Evolutionary conservation across 2,329 filamentous ascomycete species (phyloP).

Genomic region (Chrysoporthe deuterocubensis): DNA sequence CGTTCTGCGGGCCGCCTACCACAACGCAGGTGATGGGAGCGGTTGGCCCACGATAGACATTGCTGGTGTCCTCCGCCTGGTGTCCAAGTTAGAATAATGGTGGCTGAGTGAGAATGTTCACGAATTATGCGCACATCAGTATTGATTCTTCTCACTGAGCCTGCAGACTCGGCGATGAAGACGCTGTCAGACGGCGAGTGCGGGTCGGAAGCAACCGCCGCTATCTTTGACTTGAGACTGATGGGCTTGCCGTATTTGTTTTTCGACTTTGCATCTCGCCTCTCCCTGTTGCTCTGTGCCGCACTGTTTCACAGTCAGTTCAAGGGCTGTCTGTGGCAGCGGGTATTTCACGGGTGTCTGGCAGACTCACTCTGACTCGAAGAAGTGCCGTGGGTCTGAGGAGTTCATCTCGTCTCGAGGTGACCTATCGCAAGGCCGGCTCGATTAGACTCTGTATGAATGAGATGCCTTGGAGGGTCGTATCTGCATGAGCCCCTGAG

Average conservation of each 20-base stretch:
- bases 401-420: constrained; percentile 57
- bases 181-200: constrained; percentile 60
- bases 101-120: too few species aligned
- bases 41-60: constrained; percentile 71
- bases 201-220: constrained; percentile 74
- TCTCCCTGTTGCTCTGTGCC: constrained; percentile 50
- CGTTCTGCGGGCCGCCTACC: constrained; percentile 59
- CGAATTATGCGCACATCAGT: constrained; percentile 64
- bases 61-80: constrained; percentile 47
- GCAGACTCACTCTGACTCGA: constrained; percentile 79
- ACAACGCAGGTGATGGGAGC: constrained; percentile 81
- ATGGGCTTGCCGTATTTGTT: constrained; percentile 87
- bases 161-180: constrained; percentile 87
- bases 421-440: neutral
- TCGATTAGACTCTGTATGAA: neutral
- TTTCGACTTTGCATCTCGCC: constrained; percentile 70
- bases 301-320: constrained; percentile 44
- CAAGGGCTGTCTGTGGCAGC: constrained; percentile 37
- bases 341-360: constrained; percentile 25
- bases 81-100: neutral
- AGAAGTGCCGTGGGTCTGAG: constrained; percentile 80
- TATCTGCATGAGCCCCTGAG: neutral
- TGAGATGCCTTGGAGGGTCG: neutral
- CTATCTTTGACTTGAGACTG: constrained; percentile 80
- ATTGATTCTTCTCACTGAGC: constrained; percentile 73